Evolutionary conservation across 768 basidiomycete species (phyloP).

Genomic region (Roridomyces roridus): DNA sequence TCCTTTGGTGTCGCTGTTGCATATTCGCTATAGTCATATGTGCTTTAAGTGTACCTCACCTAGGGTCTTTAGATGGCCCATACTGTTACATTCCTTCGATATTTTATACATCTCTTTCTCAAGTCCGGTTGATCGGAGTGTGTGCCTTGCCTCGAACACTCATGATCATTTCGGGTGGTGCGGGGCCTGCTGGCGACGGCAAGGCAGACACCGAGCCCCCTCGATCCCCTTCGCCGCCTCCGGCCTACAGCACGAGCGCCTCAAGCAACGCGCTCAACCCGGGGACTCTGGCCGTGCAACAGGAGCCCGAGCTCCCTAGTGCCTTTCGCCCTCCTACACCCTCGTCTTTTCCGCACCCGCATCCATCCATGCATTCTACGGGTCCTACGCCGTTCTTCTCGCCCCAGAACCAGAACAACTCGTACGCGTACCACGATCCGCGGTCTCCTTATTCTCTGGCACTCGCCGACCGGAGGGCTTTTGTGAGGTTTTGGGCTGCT

Average conservation of each 20-base stretch:
- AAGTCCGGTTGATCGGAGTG: too few species aligned
- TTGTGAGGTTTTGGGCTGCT: constrained; percentile 16
- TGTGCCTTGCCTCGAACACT: too few species aligned
- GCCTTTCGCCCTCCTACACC: constrained; percentile 24
- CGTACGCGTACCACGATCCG: constrained; percentile 26
- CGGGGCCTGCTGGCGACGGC: background rate
- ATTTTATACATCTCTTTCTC: too few species aligned
- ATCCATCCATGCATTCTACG: constrained; percentile 11
- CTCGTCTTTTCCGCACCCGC: constrained; percentile 22
- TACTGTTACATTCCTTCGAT: background rate
- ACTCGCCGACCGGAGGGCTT: constrained; percentile 19
- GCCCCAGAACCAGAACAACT: background rate
- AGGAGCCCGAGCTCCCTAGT: constrained; percentile 15
- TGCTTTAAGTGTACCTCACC: constrained; percentile 20
- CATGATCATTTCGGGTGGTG: background rate
- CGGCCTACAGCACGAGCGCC: constrained; percentile 5
- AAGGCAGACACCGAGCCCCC: background rate
- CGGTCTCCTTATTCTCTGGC: constrained; percentile 23
- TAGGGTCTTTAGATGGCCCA: constrained; percentile 13
- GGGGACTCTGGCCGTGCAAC: background rate
- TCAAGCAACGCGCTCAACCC: background rate
- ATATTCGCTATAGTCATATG: constrained; percentile 20
- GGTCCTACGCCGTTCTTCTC: constrained; percentile 22
- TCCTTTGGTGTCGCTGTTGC: background rate
- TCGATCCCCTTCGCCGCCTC: constrained; percentile 11